Evolutionary conservation across 2,329 filamentous ascomycete genomes (phyloP), one percentile per base, ranked within the genome.

Genomic region (Apiospora koreana): DNA sequence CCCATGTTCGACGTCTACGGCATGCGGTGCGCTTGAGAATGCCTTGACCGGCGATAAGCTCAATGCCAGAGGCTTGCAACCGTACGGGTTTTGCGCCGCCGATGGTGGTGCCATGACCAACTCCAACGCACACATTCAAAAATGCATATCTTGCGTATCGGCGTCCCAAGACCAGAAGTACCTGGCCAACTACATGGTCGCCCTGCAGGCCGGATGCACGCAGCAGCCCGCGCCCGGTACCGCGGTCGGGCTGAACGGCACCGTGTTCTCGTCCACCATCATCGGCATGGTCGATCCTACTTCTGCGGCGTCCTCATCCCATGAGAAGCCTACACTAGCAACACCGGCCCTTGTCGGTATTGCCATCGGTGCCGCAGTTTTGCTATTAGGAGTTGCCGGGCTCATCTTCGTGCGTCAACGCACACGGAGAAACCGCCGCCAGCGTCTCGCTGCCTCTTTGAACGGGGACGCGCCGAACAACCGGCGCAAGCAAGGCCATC

Each of bases 161-260:
- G 83, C 84, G 1, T 80, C 81, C 21, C 80, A 81, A 8, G 77
- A 78, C 1, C 83, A 83, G 41, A 77, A 80, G 21, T 84, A 85
- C 71, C 71, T 89, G 8, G 81, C 84, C 67, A 89, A 89, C 73
- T 86, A 86, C 88, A 77, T 89, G 66, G 76, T 86, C 5, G 86
- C 86, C 10, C 80, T 89, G 4, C 80, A 85, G 73, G 85, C 86
- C 3, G 87, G 84, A 64, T 89, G 87, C 72, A 76, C 80, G 45
- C 85, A 88, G 72, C 80, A 82, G 42, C 86, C 86, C 0, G 71
- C 79, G 0, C 71, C 80, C 1, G 81, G 81, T 1, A 76, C 72
- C 2, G 67, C 78, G 41, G 68, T 87, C 31, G 78, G 80, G 5
- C 80, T 87, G 54, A 85, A 83, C 70, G 82, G 79, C 69, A 85